Percentiles rank a stretch among this genome's conserved stretches.
These are phyloP conservation scores for Venturia oleaginea DNA, from an alignment of 2,329 filamentous ascomycete genomes.

Conservation along the genomic window DNA sequence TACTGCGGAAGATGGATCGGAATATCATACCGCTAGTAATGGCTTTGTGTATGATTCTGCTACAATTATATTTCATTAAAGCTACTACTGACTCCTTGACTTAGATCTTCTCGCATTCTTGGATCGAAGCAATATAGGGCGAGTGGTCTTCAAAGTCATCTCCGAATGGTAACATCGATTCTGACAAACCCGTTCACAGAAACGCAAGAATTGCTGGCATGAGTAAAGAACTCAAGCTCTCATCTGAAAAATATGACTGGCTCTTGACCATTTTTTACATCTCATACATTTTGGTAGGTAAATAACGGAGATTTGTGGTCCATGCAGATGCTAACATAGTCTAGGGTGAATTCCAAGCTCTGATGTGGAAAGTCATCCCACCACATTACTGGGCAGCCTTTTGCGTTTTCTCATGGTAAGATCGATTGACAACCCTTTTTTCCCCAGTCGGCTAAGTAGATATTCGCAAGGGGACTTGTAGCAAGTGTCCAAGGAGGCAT, in stretches of 20 bases:
- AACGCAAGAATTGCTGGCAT: conserved; percentile 54
- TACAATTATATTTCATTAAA: background rate
- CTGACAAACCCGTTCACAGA: conserved; percentile 20
- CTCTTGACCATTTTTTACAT: conserved; percentile 55
- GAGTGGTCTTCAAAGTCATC: background rate
- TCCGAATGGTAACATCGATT: conserved; percentile 10
- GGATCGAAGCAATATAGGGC: conserved; percentile 63
- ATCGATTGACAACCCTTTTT: conserved; percentile 46
- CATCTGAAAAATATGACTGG: conserved; percentile 50
- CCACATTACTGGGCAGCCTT: conserved; percentile 29
- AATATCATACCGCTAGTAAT: conserved; percentile 50
- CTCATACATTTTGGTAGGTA: conserved; percentile 43
- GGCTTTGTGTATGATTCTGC: conserved; percentile 18
- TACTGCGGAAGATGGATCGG: conserved; percentile 68
- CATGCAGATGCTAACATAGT: background rate
- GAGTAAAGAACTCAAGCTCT: conserved; percentile 43
- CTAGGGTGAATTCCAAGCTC: conserved; percentile 55
- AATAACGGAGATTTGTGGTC: background rate
- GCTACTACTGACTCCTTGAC: background rate
- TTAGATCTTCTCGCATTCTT: conserved; percentile 68
- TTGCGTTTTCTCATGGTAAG: conserved; percentile 24
- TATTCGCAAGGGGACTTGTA: conserved; percentile 68
- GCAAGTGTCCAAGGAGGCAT: conserved; percentile 58
- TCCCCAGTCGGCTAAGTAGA: conserved; percentile 55
- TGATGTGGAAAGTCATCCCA: conserved; percentile 35